These are phyloP conservation scores for Phoma sp. DNA, from an alignment of 2,329 filamentous ascomycete species.

Conservation along the genomic window DNA sequence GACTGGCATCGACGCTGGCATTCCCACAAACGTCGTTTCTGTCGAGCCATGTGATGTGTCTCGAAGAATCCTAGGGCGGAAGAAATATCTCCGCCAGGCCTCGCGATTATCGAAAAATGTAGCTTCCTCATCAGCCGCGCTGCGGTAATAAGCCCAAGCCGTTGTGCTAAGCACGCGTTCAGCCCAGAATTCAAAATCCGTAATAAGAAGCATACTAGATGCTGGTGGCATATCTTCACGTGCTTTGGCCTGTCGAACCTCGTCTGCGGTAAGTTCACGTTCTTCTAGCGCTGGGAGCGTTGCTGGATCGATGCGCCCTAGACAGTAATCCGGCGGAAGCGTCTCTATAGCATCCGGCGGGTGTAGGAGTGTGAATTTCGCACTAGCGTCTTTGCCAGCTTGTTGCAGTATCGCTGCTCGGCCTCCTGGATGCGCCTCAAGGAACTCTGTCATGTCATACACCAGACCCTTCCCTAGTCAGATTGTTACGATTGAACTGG, in stretches of 20 bases:
- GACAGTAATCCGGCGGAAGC: conserved; percentile 1
- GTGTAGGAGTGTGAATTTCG: conserved; percentile 5
- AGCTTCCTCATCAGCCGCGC: conserved; percentile 7
- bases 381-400: conserved; percentile 6
- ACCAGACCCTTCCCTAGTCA: conserved; percentile 1
- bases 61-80: conserved; percentile 3
- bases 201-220: conserved; percentile 1
- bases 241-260: background rate
- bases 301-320: conserved; percentile 1
- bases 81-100: conserved; percentile 8
- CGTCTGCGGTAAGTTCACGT: conserved; percentile 2
- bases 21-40: conserved; percentile 1
- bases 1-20: conserved; percentile 2
- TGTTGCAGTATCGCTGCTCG: conserved; percentile 6
- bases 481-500: background rate
- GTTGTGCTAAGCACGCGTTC: conserved; percentile 8
- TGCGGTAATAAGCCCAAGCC: conserved; percentile 9
- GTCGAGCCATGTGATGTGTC: conserved; percentile 7
- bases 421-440: conserved; percentile 6
- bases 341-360: conserved; percentile 1
- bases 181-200: conserved; percentile 7
- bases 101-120: conserved; percentile 5
- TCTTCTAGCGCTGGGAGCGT: background rate
- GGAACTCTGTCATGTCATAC: conserved; percentile 5
- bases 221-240: conserved; percentile 1